A percentile compares a stretch with the other conserved stretches of the same genome.
Evolutionary conservation across 2,329 filamentous ascomycete species (phyloP).

Genomic region (Alternaria sp.): DNA sequence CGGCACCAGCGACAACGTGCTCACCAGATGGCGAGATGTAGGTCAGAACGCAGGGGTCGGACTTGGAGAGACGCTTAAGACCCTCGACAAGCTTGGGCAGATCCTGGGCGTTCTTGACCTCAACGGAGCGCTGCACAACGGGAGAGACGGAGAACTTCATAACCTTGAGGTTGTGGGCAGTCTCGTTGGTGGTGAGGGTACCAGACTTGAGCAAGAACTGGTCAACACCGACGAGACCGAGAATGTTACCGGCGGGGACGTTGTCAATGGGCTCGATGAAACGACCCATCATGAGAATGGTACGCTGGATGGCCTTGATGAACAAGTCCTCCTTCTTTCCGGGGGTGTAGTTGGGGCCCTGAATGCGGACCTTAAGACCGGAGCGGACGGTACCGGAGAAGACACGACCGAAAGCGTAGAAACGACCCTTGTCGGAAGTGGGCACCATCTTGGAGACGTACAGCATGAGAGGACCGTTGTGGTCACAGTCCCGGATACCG

Average conservation of each 20-base stretch:
- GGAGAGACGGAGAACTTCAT: conserved; percentile 99
- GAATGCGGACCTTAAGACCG: conserved; percentile 99
- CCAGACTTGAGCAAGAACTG: conserved; percentile 99
- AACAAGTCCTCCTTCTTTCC: conserved; percentile 99
- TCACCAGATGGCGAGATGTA: conserved; percentile 90
- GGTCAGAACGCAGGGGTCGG: conserved; percentile 96
- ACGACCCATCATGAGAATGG: conserved; percentile 99
- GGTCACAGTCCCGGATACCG: conserved; percentile 97
- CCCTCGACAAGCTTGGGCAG: conserved; percentile 99
- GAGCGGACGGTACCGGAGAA: conserved; percentile 98
- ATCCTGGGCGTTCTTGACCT: conserved; percentile 99
- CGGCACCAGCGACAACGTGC: conserved; percentile 98
- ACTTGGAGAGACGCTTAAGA: conserved; percentile 99
- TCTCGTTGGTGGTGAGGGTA: conserved; percentile 96
- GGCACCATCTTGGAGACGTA: conserved; percentile 99
- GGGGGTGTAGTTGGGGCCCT: conserved; percentile 97
- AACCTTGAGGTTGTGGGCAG: conserved; percentile 99
- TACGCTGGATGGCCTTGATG: conserved; percentile 99
- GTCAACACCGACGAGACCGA: conserved; percentile 98
- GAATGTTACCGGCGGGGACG: conserved; percentile 99
- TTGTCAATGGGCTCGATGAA: conserved; percentile 99
- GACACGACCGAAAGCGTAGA: conserved; percentile 99
- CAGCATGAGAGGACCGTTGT: conserved; percentile 98
- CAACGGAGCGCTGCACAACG: conserved; percentile 96
- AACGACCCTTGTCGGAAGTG: conserved; percentile 98